Evolutionary conservation across 1,284 basidiomycete species (phyloP).

Genomic region (Ceratobasidium sp.): DNA sequence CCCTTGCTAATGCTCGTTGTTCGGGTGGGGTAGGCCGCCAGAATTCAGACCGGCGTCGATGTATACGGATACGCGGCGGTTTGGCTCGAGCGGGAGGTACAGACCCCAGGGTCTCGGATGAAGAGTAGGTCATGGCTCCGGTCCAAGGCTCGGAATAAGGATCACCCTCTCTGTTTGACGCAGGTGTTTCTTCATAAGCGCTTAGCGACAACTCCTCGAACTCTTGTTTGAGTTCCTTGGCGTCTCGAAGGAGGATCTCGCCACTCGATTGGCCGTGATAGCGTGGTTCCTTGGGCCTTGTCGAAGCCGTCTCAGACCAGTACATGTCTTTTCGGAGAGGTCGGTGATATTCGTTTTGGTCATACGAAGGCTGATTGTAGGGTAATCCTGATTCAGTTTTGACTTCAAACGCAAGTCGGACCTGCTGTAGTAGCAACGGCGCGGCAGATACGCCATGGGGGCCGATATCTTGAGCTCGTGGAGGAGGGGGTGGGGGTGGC

Average conservation of each 20-base stretch:
- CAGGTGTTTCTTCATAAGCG: not conserved
- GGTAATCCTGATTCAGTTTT: not conserved
- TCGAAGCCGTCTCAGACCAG: slow-evolving; percentile 39
- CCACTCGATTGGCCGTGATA: slow-evolving; percentile 42
- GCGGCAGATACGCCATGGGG: slow-evolving; percentile 2
- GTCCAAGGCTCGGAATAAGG: not conserved
- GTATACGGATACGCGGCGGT: not conserved
- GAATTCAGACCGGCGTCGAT: slow-evolving; percentile 8
- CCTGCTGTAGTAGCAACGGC: slow-evolving; percentile 24
- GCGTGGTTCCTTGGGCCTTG: slow-evolving; percentile 17
- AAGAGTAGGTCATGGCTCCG: not conserved
- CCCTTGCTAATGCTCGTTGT: not conserved
- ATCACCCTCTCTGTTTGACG: not conserved
- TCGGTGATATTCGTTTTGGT: not conserved
- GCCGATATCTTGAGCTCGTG: not conserved
- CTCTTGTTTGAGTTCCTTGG: slow-evolving; percentile 31
- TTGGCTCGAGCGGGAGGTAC: not conserved
- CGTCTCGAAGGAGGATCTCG: slow-evolving; percentile 30
- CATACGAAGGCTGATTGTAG: not conserved
- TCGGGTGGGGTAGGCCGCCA: slow-evolving; percentile 23
- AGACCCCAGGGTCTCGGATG: not conserved
- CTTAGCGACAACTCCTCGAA: slow-evolving; percentile 13
- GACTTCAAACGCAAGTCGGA: slow-evolving; percentile 18
- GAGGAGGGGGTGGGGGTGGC: not conserved
- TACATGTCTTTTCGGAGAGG: slow-evolving; percentile 24